These are phyloP conservation scores for Cyanophora paradoxa DNA, from an alignment of 78 protist species.

Conservation along the genomic window DNA sequence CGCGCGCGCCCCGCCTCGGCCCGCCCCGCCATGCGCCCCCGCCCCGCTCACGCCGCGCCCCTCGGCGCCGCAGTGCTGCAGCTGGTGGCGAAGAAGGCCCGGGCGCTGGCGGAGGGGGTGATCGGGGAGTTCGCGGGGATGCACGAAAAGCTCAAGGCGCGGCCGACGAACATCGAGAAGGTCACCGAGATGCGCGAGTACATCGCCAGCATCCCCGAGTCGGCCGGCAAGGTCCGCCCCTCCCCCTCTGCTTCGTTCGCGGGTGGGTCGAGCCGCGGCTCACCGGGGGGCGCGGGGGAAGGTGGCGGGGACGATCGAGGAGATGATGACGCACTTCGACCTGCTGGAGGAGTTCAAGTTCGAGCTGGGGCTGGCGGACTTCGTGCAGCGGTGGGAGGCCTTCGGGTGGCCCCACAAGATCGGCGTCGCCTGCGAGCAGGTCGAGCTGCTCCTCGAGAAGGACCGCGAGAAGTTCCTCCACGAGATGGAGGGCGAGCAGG, in stretches of 20 bases:
- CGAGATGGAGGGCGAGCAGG: conserved; percentile 28
- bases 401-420: conserved; percentile 25
- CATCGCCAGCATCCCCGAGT: conserved; percentile 15
- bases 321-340: neutral
- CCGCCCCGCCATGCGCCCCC: no score
- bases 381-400: conserved; percentile 35
- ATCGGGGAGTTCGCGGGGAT: neutral
- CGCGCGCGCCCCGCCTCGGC: no score
- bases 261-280: no score
- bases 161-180: conserved; percentile 30
- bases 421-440: conserved; percentile 17
- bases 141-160: neutral
- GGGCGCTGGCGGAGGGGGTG: conserved; percentile 12
- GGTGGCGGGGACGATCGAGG: no score
- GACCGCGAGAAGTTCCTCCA: conserved; percentile 35
- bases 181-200: conserved; percentile 35
- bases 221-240: no score
- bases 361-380: conserved; percentile 37
- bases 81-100: conserved; percentile 19
- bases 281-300: no score
- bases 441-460: conserved; percentile 5
- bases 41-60: no score
- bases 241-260: no score
- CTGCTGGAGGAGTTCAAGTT: conserved; percentile 41
- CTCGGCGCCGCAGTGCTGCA: no score